Evolutionary conservation across 306 rosid species (phyloP).

Genomic region (Cyclanthera cordifolia): DNA sequence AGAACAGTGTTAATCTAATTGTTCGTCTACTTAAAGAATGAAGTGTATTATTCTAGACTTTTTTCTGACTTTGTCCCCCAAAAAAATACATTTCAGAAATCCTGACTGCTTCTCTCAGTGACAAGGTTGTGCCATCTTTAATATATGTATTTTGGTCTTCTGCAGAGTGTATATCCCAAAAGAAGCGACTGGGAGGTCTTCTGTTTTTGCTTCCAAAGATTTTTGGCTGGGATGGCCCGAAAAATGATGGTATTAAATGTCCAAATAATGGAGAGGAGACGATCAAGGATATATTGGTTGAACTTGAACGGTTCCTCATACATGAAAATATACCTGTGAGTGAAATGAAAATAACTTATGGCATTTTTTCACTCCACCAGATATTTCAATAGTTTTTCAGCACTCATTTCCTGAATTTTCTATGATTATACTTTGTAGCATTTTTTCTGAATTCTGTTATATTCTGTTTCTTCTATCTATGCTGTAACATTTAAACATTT

Average conservation of each 20-base stretch:
- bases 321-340: conserved; percentile 83
- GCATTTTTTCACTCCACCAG: neutral
- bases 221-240: conserved; percentile 37
- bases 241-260: conserved; percentile 21
- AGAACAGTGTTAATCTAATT: neutral
- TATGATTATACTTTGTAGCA: neutral
- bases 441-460: neutral
- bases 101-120: neutral
- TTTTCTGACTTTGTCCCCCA: neutral
- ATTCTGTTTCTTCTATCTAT: conserved; percentile 1
- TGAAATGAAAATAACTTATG: conserved; percentile 17
- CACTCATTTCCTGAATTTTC: conserved; percentile 7
- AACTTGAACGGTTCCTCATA: conserved; percentile 73
- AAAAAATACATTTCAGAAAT: neutral
- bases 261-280: conserved; percentile 28
- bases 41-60: neutral
- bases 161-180: conserved; percentile 68
- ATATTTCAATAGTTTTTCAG: neutral
- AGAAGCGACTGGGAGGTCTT: conserved; percentile 81
- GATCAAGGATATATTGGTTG: conserved; percentile 37
- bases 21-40: neutral
- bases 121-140: neutral
- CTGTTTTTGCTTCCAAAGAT: conserved; percentile 73
- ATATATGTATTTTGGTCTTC: conserved; percentile 12
- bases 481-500: neutral